Evolutionary conservation across 2,329 filamentous ascomycete genomes (phyloP), one percentile per base, ranked within the genome.

Genomic region (Chrysoporthe cubensis): DNA sequence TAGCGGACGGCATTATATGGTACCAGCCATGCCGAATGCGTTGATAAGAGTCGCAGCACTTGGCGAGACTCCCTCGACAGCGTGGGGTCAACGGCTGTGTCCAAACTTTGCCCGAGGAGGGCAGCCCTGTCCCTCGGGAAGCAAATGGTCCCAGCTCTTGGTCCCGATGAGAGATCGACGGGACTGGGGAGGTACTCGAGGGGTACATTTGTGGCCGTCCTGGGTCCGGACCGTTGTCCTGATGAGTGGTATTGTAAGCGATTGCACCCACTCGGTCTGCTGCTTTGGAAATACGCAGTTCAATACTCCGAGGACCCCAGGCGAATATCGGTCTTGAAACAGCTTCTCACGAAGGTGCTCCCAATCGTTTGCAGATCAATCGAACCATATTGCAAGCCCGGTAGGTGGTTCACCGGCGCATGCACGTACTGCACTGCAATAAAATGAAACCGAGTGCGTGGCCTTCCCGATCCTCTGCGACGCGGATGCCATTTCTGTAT

Each of bases 91-190:
- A 50, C 61, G 57, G 60, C 58, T 46, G 50, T 68, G 37, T 65
- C 62, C 34, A 62, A 52, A 57, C 63, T 52, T 59, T 46, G 44
- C 48, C 66, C 63, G 66, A 66, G 56, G 18, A 57, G 54, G 40
- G 42, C 57, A 66, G 63, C 44, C 57, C 66, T 42, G 61, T 18
- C 58, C 58, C 48, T 65, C 63, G 66, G 66, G 21, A 68, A 50
- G 66, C 56, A 66, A 40, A 34, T 68, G 63, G 58, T 54, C 66
- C 66, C 50, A 58, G 66, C 66, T 66, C 59, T 46, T 56, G 50
- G n/a, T 40, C 50, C 63, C 63, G 54, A 58, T 52, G 44, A 50
- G 63, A 68, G 62, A 58, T 58, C 52, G 54, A 44, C 66, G 50
- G 18, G 21, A 65, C 57, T 44, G 37, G 37, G 56, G 56, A 46